phyloP scores from a whole-genome alignment of 805 yeast species.

The Ogataea neopini region DNA sequence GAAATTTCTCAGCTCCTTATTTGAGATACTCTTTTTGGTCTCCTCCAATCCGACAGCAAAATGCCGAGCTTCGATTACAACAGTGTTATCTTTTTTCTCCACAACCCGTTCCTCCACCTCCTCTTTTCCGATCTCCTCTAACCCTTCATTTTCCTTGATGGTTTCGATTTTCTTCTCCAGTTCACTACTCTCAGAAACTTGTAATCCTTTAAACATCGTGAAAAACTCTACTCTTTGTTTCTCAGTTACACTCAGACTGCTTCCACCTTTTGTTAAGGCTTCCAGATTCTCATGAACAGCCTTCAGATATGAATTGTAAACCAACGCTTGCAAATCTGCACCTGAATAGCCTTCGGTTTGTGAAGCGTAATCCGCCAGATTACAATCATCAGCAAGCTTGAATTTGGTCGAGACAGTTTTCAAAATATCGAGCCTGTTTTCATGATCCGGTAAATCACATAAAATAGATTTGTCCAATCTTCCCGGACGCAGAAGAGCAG shows the following conservation, averaged over 20 bases:
- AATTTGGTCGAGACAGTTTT: slow-evolving; percentile 60
- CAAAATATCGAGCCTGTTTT: slow-evolving; percentile 75
- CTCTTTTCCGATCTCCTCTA: background rate
- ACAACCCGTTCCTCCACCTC: background rate
- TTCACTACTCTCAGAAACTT: slow-evolving; percentile 12
- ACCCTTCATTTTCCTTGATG: slow-evolving; percentile 16
- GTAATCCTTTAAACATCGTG: slow-evolving; percentile 16
- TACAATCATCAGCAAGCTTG: slow-evolving; percentile 53
- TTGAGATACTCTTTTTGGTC: slow-evolving; percentile 88
- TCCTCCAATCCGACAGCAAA: slow-evolving; percentile 63
- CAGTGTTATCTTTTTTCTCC: slow-evolving; percentile 29
- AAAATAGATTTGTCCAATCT: slow-evolving; percentile 89
- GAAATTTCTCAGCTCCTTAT: slow-evolving; percentile 65
- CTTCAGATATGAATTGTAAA: slow-evolving; percentile 86
- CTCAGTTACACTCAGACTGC: slow-evolving; percentile 3
- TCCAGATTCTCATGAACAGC: slow-evolving; percentile 76
- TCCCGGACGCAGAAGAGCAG: slow-evolving; percentile 94
- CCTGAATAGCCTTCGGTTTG: slow-evolving; percentile 81
- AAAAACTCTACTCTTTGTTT: slow-evolving; percentile 24
- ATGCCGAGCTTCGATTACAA: slow-evolving; percentile 53
- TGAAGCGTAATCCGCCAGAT: slow-evolving; percentile 54
- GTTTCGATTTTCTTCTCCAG: slow-evolving; percentile 24
- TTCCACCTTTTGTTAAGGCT: slow-evolving; percentile 30
- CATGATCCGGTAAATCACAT: slow-evolving; percentile 79
- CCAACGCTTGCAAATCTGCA: slow-evolving; percentile 91